Conservation (phyloP, 1,284 basidiomycete species). For the Leccinum subrobustum region DNA sequence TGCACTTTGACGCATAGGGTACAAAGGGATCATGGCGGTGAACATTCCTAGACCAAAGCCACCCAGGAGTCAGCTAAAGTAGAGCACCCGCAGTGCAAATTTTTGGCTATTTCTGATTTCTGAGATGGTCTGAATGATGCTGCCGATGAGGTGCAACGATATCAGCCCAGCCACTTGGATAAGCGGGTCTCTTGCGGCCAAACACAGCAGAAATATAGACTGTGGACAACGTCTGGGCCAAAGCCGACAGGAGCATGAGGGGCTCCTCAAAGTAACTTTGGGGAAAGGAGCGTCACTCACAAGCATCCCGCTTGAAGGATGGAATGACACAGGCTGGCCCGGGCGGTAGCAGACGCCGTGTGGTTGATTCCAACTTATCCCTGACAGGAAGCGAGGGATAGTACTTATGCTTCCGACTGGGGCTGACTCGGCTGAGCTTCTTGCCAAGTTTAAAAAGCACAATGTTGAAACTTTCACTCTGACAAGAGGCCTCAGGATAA, state of each 20-base stretch:
- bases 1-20: constrained; percentile 50
- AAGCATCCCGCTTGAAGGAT: constrained; percentile 58
- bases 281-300: constrained; percentile 40
- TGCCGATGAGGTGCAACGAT: constrained; percentile 48
- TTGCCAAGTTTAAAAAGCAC: no score
- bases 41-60: constrained; percentile 53
- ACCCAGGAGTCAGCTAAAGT: constrained; percentile 48
- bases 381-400: no score
- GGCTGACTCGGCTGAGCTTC: no score
- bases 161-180: constrained; percentile 47
- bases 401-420: no score
- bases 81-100: constrained; percentile 43
- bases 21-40: constrained; percentile 51
- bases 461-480: no score
- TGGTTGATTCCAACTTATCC: neutral
- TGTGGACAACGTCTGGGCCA: constrained; percentile 40
- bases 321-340: constrained; percentile 50
- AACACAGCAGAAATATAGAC: constrained; percentile 40
- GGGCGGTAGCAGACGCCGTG: constrained; percentile 14
- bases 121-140: constrained; percentile 48
- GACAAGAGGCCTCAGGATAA: no score
- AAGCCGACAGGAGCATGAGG: constrained; percentile 34
- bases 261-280: neutral
- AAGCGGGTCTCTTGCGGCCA: constrained; percentile 46
- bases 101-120: constrained; percentile 41